Conservation (phyloP, 2,329 filamentous ascomycete genomes). For the Pezicula radicicola region DNA sequence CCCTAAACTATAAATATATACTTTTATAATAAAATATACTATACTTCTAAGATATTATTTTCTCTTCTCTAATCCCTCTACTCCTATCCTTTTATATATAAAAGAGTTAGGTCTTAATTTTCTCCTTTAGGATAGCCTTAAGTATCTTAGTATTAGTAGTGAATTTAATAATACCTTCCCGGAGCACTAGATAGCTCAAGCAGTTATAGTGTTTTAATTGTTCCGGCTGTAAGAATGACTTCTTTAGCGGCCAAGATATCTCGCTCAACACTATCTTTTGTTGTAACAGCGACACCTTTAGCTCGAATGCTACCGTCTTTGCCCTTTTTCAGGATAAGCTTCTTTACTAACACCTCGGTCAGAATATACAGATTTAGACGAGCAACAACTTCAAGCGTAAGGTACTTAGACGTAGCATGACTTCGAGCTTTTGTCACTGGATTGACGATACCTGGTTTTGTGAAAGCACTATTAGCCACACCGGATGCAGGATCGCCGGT, state of each 20-base stretch:
- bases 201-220: slow-evolving; percentile 25
- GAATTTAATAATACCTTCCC: slow-evolving; percentile 99
- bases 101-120: too few relatives aligned
- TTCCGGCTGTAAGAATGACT: slow-evolving; percentile 26
- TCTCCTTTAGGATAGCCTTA: too few relatives aligned
- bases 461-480: slow-evolving; percentile 27
- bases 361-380: slow-evolving; percentile 70
- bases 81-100: too few relatives aligned
- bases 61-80: too few relatives aligned
- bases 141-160: slow-evolving; percentile 92
- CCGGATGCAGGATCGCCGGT: slow-evolving; percentile 3
- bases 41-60: too few relatives aligned
- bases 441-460: slow-evolving; percentile 9
- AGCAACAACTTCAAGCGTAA: slow-evolving; percentile 8
- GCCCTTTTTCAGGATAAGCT: slow-evolving; percentile 40
- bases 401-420: slow-evolving; percentile 18
- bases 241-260: slow-evolving; percentile 20
- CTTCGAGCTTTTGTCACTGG: slow-evolving; percentile 13
- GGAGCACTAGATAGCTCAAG: slow-evolving; percentile 54
- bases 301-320: background rate
- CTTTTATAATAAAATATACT: too few relatives aligned
- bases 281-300: slow-evolving; percentile 4
- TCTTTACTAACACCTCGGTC: slow-evolving; percentile 84
- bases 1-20: too few relatives aligned
- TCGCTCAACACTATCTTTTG: slow-evolving; percentile 6